These are phyloP conservation scores for Macaranga tanarius DNA, from an alignment of 441 rosid species.

Conservation along the genomic window DNA sequence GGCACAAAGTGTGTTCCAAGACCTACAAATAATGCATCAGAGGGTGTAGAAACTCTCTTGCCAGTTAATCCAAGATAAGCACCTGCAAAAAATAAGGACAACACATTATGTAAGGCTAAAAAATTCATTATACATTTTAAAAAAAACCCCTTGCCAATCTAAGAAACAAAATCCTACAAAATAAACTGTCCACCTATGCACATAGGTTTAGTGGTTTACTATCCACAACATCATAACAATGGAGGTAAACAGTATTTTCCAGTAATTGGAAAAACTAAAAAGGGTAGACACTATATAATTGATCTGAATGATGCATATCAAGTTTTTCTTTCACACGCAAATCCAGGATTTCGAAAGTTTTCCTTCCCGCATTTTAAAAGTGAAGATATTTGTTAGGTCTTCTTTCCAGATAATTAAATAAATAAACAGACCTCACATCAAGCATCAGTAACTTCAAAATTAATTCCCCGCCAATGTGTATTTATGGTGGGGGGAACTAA, in stretches of 20 bases:
- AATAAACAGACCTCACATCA: neutral
- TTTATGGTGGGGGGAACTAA: neutral
- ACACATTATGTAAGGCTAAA: neutral
- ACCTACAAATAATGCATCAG: slow-evolving; percentile 80
- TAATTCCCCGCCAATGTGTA: neutral
- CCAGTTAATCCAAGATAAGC: slow-evolving; percentile 94
- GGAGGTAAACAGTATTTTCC: too few relatives aligned
- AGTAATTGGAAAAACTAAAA: neutral
- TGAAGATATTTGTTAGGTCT: too few relatives aligned
- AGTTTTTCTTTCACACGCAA: neutral
- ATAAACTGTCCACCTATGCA: neutral
- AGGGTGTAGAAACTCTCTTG: slow-evolving; percentile 74
- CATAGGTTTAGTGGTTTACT: neutral
- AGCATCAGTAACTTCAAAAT: neutral
- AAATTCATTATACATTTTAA: neutral
- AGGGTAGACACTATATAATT: neutral
- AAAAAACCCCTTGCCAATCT: neutral
- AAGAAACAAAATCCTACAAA: neutral
- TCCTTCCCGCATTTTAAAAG: neutral
- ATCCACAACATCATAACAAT: neutral
- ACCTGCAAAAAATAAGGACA: slow-evolving; percentile 46
- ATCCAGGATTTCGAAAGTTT: neutral
- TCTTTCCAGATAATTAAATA: too few relatives aligned
- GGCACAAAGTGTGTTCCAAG: slow-evolving; percentile 86
- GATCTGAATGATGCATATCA: too few relatives aligned